These are phyloP conservation scores for Saccharomyces hybrid DNA, from an alignment of 1,139 yeast genomes.

Conservation along the genomic window DNA sequence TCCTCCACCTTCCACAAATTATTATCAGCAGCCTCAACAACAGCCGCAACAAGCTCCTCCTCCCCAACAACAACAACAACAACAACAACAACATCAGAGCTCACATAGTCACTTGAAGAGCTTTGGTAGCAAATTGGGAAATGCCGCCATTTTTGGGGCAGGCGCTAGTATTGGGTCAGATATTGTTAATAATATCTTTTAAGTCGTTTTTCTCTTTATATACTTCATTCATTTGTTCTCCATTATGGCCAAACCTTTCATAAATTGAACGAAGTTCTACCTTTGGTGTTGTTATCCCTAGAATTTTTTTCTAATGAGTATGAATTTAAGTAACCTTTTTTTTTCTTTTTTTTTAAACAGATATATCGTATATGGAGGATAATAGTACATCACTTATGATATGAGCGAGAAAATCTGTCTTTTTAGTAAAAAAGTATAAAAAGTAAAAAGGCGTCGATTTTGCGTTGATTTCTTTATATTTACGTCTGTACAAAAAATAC, in stretches of 20 bases:
- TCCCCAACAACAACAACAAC: conserved; percentile 15
- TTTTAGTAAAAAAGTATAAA: background rate
- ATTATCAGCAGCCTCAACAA: conserved; percentile 12
- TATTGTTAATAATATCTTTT: conserved; percentile 76
- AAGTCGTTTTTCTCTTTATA: conserved; percentile 15
- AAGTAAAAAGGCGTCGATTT: background rate
- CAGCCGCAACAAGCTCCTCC: conserved; percentile 12
- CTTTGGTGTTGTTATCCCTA: background rate
- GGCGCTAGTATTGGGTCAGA: conserved; percentile 95
- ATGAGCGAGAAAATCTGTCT: background rate
- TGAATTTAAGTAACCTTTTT: background rate
- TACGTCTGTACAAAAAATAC: background rate
- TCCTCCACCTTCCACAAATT: conserved; percentile 13
- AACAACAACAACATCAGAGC: conserved; percentile 7
- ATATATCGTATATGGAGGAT: background rate
- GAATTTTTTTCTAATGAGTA: background rate
- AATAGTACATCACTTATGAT: background rate
- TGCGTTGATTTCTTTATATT: background rate
- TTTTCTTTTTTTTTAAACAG: background rate
- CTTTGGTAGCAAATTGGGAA: conserved; percentile 80
- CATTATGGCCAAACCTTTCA: background rate
- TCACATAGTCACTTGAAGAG: conserved; percentile 38
- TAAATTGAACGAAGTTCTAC: background rate
- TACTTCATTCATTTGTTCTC: background rate
- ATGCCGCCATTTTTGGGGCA: conserved; percentile 94